phyloP scores from a whole-genome alignment of 805 yeast genomes.

The Saturnispora galanensis region DNA sequence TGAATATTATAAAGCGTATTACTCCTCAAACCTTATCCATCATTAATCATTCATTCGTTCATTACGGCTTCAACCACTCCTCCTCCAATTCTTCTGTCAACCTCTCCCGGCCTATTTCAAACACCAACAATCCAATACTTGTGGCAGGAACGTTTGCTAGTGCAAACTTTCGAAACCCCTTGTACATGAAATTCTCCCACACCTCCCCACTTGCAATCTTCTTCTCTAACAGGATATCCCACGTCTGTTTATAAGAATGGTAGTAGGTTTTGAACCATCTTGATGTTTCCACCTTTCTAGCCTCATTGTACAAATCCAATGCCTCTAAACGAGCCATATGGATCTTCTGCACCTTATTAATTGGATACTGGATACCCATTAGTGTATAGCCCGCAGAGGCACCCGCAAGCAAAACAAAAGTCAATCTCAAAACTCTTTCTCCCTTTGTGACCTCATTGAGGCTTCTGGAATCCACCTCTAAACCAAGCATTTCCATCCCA shows the following conservation, averaged over 20 bases:
- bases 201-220: slow-evolving; percentile 44
- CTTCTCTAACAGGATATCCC: slow-evolving; percentile 45
- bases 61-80: slow-evolving; percentile 7
- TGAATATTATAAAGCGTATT: neutral
- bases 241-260: slow-evolving; percentile 70
- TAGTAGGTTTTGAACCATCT: slow-evolving; percentile 44
- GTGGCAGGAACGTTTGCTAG: slow-evolving; percentile 79
- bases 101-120: slow-evolving; percentile 63
- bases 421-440: slow-evolving; percentile 45
- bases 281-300: slow-evolving; percentile 18
- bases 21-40: neutral
- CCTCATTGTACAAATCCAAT: slow-evolving; percentile 49
- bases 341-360: slow-evolving; percentile 67
- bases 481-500: slow-evolving; percentile 6
- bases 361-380: slow-evolving; percentile 74
- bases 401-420: slow-evolving; percentile 74
- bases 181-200: slow-evolving; percentile 62
- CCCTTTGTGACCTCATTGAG: slow-evolving; percentile 17
- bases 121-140: slow-evolving; percentile 71
- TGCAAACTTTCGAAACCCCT: slow-evolving; percentile 68
- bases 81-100: slow-evolving; percentile 23
- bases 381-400: slow-evolving; percentile 74
- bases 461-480: slow-evolving; percentile 22
- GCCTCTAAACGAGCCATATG: slow-evolving; percentile 76
- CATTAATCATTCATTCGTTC: neutral